Percentiles rank a stretch among this genome's conserved stretches.
Conservation (phyloP, 495 filamentous ascomycete species). For the Viridothelium virens region DNA sequence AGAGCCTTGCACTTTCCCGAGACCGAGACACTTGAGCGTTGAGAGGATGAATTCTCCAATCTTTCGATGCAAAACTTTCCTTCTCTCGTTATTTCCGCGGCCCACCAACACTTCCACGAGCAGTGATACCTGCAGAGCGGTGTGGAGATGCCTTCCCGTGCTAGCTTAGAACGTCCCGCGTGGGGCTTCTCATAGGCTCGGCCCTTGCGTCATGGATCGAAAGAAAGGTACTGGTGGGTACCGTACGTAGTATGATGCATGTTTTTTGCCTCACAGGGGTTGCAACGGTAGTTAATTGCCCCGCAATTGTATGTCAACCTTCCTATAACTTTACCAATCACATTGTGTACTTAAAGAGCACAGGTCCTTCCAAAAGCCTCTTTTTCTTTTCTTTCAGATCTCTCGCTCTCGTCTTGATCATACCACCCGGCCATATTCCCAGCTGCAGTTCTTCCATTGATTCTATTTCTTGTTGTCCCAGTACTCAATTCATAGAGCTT, state of each 20-base stretch:
- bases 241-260: neutral
- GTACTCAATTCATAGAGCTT: neutral
- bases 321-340: no score
- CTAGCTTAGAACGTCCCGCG: neutral
- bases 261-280: no score
- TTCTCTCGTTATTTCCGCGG: no score
- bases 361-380: neutral
- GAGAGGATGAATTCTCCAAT: no score
- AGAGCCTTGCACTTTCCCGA: no score
- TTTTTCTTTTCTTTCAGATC: neutral
- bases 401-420: neutral
- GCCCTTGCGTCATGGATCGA: conserved; percentile 4
- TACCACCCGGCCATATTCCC: no score
- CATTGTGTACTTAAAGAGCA: no score
- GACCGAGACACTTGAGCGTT: no score
- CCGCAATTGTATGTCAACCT: neutral
- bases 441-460: neutral
- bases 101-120: no score
- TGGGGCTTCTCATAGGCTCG: neutral
- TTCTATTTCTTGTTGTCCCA: neutral
- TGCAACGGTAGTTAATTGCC: neutral
- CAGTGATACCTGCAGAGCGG: neutral
- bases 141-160: neutral
- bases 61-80: no score
- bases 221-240: neutral